These are phyloP conservation scores for Leccinum fibrillosum DNA, from an alignment of 768 basidiomycete species.

Conservation along the genomic window DNA sequence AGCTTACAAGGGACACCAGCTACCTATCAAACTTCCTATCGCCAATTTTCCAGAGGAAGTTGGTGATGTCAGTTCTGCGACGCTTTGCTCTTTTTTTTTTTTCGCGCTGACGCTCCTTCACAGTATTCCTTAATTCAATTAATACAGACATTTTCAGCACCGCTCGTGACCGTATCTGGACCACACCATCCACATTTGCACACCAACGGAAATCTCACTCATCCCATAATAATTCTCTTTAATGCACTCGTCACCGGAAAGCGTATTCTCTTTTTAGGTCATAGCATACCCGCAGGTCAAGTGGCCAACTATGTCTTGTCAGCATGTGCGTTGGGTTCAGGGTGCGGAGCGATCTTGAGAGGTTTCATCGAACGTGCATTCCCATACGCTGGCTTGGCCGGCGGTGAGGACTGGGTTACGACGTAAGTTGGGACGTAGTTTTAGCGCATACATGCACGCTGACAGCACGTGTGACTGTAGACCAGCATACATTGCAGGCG, in stretches of 20 bases:
- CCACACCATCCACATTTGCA: conserved; percentile 91
- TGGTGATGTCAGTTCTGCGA: conserved; percentile 73
- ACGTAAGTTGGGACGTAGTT: conserved; percentile 51
- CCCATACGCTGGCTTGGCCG: conserved; percentile 89
- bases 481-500: conserved; percentile 93
- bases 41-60: conserved; percentile 92
- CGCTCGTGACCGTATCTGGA: conserved; percentile 58
- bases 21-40: conserved; percentile 91
- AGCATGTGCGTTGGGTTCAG: conserved; percentile 90
- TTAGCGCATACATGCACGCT: not conserved
- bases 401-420: conserved; percentile 85
- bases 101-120: not conserved
- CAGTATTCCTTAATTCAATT: conserved; percentile 93
- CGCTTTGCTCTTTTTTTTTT: not conserved
- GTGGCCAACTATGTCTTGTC: conserved; percentile 91
- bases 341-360: conserved; percentile 77
- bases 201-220: conserved; percentile 85
- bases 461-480: conserved; percentile 36
- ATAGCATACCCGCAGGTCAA: conserved; percentile 83
- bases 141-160: conserved; percentile 75
- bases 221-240: conserved; percentile 92
- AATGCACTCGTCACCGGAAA: conserved; percentile 95
- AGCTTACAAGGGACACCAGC: conserved; percentile 73
- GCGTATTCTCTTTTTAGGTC: conserved; percentile 93
- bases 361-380: conserved; percentile 92